Evolutionary conservation across 2,329 filamentous ascomycete species (phyloP).

Genomic region (Clarireedia monteithiana): DNA sequence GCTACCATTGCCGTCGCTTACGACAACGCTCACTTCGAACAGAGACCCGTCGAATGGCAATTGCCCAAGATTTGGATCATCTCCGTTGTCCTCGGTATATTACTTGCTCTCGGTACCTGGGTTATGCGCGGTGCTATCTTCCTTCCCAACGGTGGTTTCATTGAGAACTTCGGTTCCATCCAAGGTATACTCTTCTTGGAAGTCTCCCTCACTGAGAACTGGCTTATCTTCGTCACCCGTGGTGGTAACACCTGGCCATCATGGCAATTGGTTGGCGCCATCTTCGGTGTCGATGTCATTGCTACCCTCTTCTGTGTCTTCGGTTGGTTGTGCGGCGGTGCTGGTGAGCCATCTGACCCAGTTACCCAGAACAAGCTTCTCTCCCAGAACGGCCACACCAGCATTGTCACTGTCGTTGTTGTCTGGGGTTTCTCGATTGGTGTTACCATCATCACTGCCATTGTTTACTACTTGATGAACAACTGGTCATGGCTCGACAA

Average conservation of each 20-base stretch:
- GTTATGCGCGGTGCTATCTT: conserved; percentile 64
- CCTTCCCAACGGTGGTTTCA: conserved; percentile 61
- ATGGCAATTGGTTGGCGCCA: conserved; percentile 65
- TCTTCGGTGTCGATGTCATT: conserved; percentile 62
- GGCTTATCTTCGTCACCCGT: conserved; percentile 72
- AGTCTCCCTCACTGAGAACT: conserved; percentile 67
- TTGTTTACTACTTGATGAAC: conserved; percentile 57
- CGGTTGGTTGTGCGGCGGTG: conserved; percentile 59
- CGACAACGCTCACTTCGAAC: conserved; percentile 71
- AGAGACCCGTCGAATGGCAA: conserved; percentile 72
- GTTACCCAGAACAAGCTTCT: conserved; percentile 30
- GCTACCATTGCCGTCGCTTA: conserved; percentile 73
- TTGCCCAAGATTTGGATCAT: conserved; percentile 77
- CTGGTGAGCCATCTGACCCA: conserved; percentile 31
- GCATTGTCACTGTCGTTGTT: conserved; percentile 54
- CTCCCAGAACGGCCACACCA: conserved; percentile 35
- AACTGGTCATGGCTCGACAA: conserved; percentile 50
- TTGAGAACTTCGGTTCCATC: conserved; percentile 66
- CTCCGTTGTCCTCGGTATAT: conserved; percentile 56
- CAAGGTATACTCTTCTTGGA: conserved; percentile 70
- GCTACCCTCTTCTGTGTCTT: conserved; percentile 69
- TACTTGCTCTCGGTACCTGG: conserved; percentile 66
- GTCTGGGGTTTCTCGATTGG: conserved; percentile 61
- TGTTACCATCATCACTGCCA: conserved; percentile 57
- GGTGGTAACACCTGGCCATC: conserved; percentile 66